phyloP scores from a whole-genome alignment of 140 eudicot species.

The Anethum foeniculum region DNA sequence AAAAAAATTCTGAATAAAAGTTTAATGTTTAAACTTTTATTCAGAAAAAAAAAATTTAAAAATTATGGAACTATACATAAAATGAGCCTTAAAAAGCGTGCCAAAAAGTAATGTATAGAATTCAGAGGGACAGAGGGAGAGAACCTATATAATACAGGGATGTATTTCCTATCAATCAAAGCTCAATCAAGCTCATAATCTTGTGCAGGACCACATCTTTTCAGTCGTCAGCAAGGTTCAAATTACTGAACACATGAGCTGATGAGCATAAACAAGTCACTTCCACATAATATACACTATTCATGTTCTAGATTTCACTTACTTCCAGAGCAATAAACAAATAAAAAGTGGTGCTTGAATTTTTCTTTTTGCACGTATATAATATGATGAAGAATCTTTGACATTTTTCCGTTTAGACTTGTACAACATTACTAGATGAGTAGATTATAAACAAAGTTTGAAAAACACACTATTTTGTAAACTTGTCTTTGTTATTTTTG shows the following conservation, averaged over 20 bases:
- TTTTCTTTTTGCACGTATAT: neutral
- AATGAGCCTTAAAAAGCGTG: too few species aligned
- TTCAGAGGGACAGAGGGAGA: too few species aligned
- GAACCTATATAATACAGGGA: too few species aligned
- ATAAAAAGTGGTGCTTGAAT: neutral
- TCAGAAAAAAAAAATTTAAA: too few species aligned
- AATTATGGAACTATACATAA: too few species aligned
- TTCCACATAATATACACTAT: neutral
- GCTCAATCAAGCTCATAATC: neutral
- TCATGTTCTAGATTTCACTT: neutral
- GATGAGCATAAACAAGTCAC: neutral
- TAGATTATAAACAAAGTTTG: conserved; percentile 11
- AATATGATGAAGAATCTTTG: conserved; percentile 5
- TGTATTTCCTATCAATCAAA: too few species aligned
- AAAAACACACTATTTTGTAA: conserved; percentile 10
- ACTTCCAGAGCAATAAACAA: neutral
- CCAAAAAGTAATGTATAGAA: too few species aligned
- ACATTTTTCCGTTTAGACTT: neutral
- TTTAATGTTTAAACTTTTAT: too few species aligned
- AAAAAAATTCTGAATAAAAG: too few species aligned
- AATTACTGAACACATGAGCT: neutral
- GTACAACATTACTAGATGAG: neutral
- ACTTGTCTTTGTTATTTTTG: conserved; percentile 17
- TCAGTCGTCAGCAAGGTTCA: neutral
- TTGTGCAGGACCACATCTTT: neutral